These are phyloP conservation scores for Coemansia sp. DNA, from an alignment of 192 early-diverging fungal species.

Conservation along the genomic window DNA sequence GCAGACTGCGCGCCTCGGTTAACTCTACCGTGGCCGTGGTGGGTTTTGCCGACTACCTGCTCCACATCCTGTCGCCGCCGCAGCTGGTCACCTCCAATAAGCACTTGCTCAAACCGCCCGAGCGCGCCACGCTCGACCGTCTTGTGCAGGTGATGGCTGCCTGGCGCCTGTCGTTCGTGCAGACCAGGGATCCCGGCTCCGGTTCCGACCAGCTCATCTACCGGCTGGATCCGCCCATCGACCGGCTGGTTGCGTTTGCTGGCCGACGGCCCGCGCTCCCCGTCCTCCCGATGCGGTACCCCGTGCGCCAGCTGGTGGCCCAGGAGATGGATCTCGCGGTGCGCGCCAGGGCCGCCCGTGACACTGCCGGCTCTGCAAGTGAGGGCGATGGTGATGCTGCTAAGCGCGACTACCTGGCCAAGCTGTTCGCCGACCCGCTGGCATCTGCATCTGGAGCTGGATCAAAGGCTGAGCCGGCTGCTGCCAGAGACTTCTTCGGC, in stretches of 20 bases:
- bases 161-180: slow-evolving; percentile 34
- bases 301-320: slow-evolving; percentile 77
- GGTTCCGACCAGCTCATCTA: slow-evolving; percentile 42
- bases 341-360: slow-evolving; percentile 1
- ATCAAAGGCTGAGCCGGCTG: neutral
- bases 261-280: slow-evolving; percentile 9
- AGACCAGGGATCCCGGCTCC: slow-evolving; percentile 31
- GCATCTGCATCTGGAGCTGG: slow-evolving; percentile 6
- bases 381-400: slow-evolving; percentile 21
- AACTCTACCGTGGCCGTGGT: slow-evolving; percentile 44
- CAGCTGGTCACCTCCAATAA: slow-evolving; percentile 66
- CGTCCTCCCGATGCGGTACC: slow-evolving; percentile 65
- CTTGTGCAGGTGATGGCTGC: slow-evolving; percentile 39
- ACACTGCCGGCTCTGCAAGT: slow-evolving; percentile 15
- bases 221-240: slow-evolving; percentile 77
- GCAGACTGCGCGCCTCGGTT: slow-evolving; percentile 56
- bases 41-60: slow-evolving; percentile 67
- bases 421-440: slow-evolving; percentile 35
- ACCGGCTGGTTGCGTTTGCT: slow-evolving; percentile 32
- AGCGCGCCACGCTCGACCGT: slow-evolving; percentile 19
- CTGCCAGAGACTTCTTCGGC: slow-evolving; percentile 77
- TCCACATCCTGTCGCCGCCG: slow-evolving; percentile 78
- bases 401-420: slow-evolving; percentile 27
- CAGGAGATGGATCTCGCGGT: slow-evolving; percentile 63
- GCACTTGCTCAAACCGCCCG: slow-evolving; percentile 39